Conservation (phyloP, 345 rosid genomes). For the Populus nigra region DNA sequence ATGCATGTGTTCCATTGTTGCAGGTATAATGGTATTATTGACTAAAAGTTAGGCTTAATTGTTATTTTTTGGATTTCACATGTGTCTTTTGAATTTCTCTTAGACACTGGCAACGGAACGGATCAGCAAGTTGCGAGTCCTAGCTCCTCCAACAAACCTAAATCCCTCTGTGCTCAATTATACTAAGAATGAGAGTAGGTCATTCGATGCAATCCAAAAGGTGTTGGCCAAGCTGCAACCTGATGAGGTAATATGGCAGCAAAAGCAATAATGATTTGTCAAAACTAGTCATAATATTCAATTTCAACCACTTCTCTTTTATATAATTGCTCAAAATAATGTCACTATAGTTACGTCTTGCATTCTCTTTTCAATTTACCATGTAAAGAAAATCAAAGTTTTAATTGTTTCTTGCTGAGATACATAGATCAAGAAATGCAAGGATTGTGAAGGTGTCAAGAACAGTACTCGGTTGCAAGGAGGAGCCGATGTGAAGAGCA, state of each 20-base stretch:
- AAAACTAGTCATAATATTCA: background rate
- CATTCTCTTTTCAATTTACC: background rate
- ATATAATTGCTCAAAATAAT: too few relatives aligned
- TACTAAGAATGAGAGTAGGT: background rate
- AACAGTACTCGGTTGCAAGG: background rate
- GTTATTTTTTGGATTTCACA: background rate
- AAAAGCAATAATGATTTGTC: background rate
- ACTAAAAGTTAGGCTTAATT: background rate
- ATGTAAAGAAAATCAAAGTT: background rate
- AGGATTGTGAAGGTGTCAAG: background rate
- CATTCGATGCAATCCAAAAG: background rate
- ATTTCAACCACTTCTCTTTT: background rate
- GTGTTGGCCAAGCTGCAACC: background rate
- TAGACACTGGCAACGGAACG: background rate
- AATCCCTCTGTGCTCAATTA: background rate
- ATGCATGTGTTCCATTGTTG: background rate
- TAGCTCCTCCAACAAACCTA: background rate
- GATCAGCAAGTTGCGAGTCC: background rate
- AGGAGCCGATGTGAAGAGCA: background rate
- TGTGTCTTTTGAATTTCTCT: too few relatives aligned
- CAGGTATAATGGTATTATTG: background rate
- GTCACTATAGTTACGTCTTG: background rate
- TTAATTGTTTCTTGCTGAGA: background rate
- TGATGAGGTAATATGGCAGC: background rate
- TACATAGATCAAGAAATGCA: background rate